These are phyloP conservation scores for Apiospora saccharicola DNA, from an alignment of 2,329 filamentous ascomycete species.

Conservation along the genomic window DNA sequence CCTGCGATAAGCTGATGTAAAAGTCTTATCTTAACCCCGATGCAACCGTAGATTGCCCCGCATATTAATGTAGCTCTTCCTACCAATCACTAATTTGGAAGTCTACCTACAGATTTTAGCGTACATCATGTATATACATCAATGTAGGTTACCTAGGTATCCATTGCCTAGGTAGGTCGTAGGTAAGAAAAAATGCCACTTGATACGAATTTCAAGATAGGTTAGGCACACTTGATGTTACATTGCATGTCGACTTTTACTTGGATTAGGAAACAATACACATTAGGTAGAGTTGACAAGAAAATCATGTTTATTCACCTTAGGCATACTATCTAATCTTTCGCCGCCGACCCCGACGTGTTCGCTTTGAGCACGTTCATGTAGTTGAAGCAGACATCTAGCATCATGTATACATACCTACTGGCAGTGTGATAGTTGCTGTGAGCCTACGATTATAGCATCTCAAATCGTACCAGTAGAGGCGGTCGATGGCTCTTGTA, in stretches of 20 bases:
- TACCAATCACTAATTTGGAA: neutral
- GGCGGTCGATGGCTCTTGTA: neutral
- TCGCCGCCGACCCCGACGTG: neutral
- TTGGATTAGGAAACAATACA: neutral
- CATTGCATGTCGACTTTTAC: neutral
- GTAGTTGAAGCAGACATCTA: neutral
- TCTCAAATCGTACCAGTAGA: neutral
- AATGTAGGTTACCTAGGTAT: no score
- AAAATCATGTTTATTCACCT: neutral
- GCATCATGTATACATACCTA: neutral
- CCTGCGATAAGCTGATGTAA: neutral
- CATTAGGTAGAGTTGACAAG: neutral
- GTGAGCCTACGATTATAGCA: neutral
- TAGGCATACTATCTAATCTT: neutral
- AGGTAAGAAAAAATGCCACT: neutral
- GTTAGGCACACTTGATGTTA: neutral
- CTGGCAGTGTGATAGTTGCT: neutral
- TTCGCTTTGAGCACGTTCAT: neutral
- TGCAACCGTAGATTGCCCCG: neutral
- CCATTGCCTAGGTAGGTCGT: neutral
- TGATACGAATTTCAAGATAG: neutral
- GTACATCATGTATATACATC: neutral
- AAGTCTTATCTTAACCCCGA: conserved; percentile 16
- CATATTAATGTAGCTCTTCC: neutral
- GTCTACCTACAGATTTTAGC: neutral